These are phyloP conservation scores for Lophium mytilinum DNA, from an alignment of 495 filamentous ascomycete genomes.

Conservation along the genomic window DNA sequence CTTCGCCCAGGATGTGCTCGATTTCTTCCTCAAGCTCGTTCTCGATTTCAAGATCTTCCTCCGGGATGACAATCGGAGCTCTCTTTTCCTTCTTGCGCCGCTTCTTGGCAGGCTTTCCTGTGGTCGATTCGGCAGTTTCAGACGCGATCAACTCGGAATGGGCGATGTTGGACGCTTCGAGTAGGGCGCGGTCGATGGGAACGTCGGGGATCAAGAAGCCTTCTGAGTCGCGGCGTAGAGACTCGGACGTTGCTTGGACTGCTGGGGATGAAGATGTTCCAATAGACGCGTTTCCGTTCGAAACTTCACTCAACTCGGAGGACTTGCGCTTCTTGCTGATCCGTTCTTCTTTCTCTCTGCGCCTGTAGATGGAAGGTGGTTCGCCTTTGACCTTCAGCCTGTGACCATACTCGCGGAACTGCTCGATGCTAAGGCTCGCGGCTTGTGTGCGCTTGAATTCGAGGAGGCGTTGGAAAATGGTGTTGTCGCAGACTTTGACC, in stretches of 20 bases:
- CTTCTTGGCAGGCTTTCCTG: constrained; percentile 4
- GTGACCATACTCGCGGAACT: constrained; percentile 63
- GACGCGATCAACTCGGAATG: constrained; percentile 12
- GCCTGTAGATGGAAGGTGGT: constrained; percentile 73
- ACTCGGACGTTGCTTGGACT: not conserved
- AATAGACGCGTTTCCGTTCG: not conserved
- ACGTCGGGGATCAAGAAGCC: constrained; percentile 47
- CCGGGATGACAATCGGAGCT: constrained; percentile 19
- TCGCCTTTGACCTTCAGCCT: constrained; percentile 51
- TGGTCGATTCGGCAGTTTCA: not conserved
- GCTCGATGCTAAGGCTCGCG: constrained; percentile 70
- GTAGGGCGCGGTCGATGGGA: constrained; percentile 34
- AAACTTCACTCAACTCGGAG: not conserved
- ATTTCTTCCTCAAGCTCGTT: constrained; percentile 31
- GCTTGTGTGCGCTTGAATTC: constrained; percentile 82
- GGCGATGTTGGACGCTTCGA: constrained; percentile 12
- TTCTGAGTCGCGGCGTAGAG: constrained; percentile 41
- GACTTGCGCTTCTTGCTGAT: constrained; percentile 6
- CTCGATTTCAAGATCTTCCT: constrained; percentile 31
- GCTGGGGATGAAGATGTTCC: not conserved
- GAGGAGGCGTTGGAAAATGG: constrained; percentile 77
- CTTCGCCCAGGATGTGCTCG: constrained; percentile 7
- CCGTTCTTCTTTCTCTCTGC: constrained; percentile 39
- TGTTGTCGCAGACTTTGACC: constrained; percentile 87
- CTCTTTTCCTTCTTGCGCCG: constrained; percentile 13